Evolutionary conservation across 345 rosid genomes (phyloP), one percentile per base, ranked within the genome.

Genomic region (Ceriops decandra): DNA sequence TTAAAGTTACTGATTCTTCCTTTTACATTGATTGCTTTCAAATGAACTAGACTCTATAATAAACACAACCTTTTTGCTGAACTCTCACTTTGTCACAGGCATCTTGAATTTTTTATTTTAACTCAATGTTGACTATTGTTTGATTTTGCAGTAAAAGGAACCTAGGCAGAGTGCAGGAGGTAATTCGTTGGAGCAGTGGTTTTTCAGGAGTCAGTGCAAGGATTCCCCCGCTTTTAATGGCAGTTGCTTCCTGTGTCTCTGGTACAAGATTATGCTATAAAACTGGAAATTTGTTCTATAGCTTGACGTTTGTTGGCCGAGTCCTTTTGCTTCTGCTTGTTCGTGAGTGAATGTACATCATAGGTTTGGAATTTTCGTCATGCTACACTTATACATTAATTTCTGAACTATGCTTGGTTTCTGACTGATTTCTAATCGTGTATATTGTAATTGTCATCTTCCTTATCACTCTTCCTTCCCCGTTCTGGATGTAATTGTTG

Each of bases 121-220:
- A 42, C 49, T 38, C 35, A 10, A 8, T 35, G 6, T n/a, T 52
- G 47, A 6, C 28, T 33, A 1, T 65, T 62, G 52, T 75, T 68
- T 52, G n/a, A 60, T 68, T 75, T 80, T 82, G 81, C 91, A 90
- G 96, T 70, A 49, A 88, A 85, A 80, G 75, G 79, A 57, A 67
- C 73, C 49, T 86, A 75, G 22, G 85, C 60, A 60, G 93, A 84
- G 73, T 84, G 91, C 79, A 88, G 76, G 76, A 85, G 93, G 69
- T 90, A 77, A 83, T 15, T 52, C 26, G 9, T 22, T 31, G 31
- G 51, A 51, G 32, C 21, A 6, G 33, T 9, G 53, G 32, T 36
- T 64, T 72, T 53, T 20, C 27, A 31, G 64, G 76, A 60, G 61
- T 71, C 62, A 67, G 75, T 59, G 21, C 27, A 24, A 64, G 42